Evolutionary conservation across 2,329 filamentous ascomycete genomes (phyloP).

Genomic region (Xylariales sp.): DNA sequence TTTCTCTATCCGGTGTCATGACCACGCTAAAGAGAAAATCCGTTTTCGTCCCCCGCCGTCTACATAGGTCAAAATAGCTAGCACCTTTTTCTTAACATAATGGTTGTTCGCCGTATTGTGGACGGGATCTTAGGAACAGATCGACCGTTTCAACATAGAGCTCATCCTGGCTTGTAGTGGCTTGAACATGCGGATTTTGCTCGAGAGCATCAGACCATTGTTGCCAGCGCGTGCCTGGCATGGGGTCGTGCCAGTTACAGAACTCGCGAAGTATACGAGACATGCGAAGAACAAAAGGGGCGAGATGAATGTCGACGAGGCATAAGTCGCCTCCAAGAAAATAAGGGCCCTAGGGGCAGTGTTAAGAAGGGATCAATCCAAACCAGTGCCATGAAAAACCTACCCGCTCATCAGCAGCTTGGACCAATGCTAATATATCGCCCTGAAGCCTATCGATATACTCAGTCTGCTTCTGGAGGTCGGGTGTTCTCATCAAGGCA

Average conservation of each 20-base stretch:
- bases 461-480: constrained; percentile 67
- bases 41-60: neutral
- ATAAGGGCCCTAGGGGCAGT: constrained; percentile 68
- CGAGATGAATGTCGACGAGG: constrained; percentile 80
- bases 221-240: constrained; percentile 72
- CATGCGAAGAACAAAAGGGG: constrained; percentile 78
- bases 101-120: constrained; percentile 29
- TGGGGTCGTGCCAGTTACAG: constrained; percentile 73
- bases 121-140: constrained; percentile 53
- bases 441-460: constrained; percentile 71
- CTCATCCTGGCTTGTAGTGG: constrained; percentile 73
- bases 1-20: constrained; percentile 28
- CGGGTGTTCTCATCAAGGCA: constrained; percentile 74
- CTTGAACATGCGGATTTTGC: constrained; percentile 68
- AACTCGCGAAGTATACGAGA: constrained; percentile 73
- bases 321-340: constrained; percentile 66
- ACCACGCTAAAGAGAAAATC: neutral
- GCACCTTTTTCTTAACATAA: neutral
- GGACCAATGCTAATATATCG: constrained; percentile 67
- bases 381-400: constrained; percentile 18
- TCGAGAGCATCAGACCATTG: constrained; percentile 79
- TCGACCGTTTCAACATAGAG: constrained; percentile 67
- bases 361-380: constrained; percentile 19
- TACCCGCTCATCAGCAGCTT: constrained; percentile 61
- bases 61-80: neutral